These are phyloP conservation scores for Wallacemonas sp. DNA, from an alignment of 208 protist species.

Conservation along the genomic window DNA sequence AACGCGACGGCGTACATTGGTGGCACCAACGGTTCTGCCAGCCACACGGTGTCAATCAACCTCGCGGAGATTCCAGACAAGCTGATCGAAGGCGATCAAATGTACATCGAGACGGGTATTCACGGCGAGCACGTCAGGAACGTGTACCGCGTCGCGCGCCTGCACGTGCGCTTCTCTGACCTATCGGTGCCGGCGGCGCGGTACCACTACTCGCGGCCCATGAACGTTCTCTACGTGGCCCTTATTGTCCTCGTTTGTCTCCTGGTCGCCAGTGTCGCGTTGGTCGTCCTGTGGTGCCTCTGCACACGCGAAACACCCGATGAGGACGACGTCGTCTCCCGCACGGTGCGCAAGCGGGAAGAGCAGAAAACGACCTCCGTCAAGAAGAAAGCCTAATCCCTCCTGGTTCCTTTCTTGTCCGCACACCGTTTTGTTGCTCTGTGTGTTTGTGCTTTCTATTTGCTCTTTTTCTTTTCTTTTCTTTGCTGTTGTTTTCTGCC, in stretches of 20 bases:
- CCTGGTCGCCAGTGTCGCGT: slow-evolving; percentile 20
- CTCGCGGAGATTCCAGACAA: slow-evolving; percentile 29
- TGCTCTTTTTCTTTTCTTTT: slow-evolving; percentile 8
- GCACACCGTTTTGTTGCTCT: slow-evolving; percentile 17
- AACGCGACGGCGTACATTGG: slow-evolving; percentile 28
- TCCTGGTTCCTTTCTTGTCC: neutral
- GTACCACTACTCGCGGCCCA: slow-evolving; percentile 26
- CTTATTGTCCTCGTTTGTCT: slow-evolving; percentile 26
- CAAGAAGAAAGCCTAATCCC: slow-evolving; percentile 12
- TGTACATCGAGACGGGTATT: slow-evolving; percentile 62
- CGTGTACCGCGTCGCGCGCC: slow-evolving; percentile 29
- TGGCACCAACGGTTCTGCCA: slow-evolving; percentile 20
- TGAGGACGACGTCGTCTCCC: slow-evolving; percentile 34
- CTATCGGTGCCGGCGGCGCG: slow-evolving; percentile 15
- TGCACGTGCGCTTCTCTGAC: slow-evolving; percentile 51
- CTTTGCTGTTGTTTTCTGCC: neutral
- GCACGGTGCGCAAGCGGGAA: slow-evolving; percentile 25
- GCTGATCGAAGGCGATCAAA: slow-evolving; percentile 38
- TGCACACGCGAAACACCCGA: slow-evolving; percentile 26
- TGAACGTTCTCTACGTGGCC: slow-evolving; percentile 36
- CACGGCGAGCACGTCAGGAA: slow-evolving; percentile 19
- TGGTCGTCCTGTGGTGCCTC: slow-evolving; percentile 42
- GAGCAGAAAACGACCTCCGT: neutral
- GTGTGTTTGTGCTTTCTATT: neutral
- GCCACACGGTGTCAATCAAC: slow-evolving; percentile 27